Conservation (phyloP, 257 asterid genomes). For the Scutellaria barbata region DNA sequence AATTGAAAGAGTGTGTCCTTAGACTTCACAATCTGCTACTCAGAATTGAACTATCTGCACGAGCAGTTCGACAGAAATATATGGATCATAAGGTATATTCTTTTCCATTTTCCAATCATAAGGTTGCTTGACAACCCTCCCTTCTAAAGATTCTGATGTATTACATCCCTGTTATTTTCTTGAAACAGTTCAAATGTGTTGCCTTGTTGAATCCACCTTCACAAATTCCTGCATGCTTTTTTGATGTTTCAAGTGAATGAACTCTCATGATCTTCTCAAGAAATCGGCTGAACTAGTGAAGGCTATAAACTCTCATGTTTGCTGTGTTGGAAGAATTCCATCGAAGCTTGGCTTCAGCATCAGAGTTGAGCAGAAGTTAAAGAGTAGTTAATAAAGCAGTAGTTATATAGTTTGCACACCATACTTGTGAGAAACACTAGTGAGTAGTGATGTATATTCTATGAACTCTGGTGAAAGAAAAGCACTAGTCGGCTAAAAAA, state of each 20-base stretch:
- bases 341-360: neutral
- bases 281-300: conserved; percentile 15
- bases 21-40: conserved; percentile 51
- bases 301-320: neutral
- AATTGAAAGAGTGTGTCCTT: conserved; percentile 67
- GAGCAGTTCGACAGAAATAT: conserved; percentile 54
- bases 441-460: conserved; percentile 31
- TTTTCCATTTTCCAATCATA: neutral
- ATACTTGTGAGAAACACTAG: conserved; percentile 12
- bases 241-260: conserved; percentile 43
- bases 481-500: conserved; percentile 5
- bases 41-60: conserved; percentile 40
- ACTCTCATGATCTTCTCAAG: conserved; percentile 15
- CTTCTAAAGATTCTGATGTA: conserved; percentile 14
- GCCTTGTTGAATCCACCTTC: conserved; percentile 44
- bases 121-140: neutral
- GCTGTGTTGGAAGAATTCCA: conserved; percentile 10
- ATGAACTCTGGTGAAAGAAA: conserved; percentile 13
- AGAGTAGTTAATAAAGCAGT: conserved; percentile 12
- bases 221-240: conserved; percentile 45
- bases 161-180: conserved; percentile 19
- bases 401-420: neutral
- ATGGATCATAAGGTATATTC: conserved; percentile 54
- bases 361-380: conserved; percentile 9
- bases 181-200: conserved; percentile 55